phyloP scores from a whole-genome alignment of 352 stramenopile species.

The Stephanocyclus meneghinianus region DNA sequence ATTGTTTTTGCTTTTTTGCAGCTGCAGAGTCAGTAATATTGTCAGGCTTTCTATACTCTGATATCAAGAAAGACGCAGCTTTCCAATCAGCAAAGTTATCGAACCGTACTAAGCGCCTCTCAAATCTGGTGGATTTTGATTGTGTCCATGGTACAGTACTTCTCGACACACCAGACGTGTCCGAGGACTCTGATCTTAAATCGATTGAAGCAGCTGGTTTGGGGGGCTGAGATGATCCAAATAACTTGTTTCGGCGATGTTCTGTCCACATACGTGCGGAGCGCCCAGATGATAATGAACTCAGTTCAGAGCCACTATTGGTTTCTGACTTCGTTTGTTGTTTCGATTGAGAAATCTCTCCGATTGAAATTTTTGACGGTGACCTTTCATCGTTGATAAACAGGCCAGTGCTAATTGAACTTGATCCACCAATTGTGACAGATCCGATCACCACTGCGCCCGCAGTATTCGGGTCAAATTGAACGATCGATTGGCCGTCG shows the following conservation, averaged over 20 bases:
- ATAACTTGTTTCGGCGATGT: constrained; percentile 7
- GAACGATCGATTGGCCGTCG: constrained; percentile 26
- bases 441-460: constrained; percentile 43
- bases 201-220: neutral
- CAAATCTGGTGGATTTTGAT: constrained; percentile 14
- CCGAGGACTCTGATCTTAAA: neutral
- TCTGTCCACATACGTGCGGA: neutral
- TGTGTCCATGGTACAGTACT: constrained; percentile 31
- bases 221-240: neutral
- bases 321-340: neutral
- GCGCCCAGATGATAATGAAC: constrained; percentile 31
- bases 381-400: constrained; percentile 24
- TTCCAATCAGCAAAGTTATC: constrained; percentile 41
- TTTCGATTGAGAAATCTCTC: constrained; percentile 9
- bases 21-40: constrained; percentile 23
- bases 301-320: constrained; percentile 23
- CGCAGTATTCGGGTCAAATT: constrained; percentile 48
- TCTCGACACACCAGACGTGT: constrained; percentile 8
- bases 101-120: neutral
- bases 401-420: constrained; percentile 36
- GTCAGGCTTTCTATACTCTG: constrained; percentile 7
- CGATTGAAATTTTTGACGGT: constrained; percentile 14
- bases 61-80: constrained; percentile 22
- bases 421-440: constrained; percentile 45
- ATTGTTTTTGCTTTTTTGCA: constrained; percentile 17